Evolutionary conservation across 2,329 filamentous ascomycete genomes (phyloP), one percentile per base, ranked within the genome.

Genomic region (Thielaviopsis populi): DNA sequence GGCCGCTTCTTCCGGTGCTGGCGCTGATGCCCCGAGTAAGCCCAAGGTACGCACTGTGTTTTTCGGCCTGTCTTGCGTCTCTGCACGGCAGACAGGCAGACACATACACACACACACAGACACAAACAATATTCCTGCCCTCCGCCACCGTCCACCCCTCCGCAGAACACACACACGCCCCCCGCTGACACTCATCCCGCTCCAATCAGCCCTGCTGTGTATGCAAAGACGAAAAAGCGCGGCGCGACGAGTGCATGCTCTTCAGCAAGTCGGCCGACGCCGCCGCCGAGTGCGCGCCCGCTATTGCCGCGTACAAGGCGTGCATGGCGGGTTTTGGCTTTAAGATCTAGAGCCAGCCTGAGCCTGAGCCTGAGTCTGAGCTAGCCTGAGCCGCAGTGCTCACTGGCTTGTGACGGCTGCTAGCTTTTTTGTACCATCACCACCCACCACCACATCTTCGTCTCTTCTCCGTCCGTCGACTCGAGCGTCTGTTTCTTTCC

Each of bases 231-330:
- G 91, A 99, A 75, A 99, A 99, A 76, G 80, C 89, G 46, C 82
- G 82, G 69, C 89, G 94, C 68, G 94, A 99, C 77, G 91, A 99
- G 76, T 99, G 94, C 80, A 97, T 99, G 92, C 88, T 99, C 64
- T 96, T 97, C 79, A 95, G 90, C 64, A 91, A 83, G 67, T 81
- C 88, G 67, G 81, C 86, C 71, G 87, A 96, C 72, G 89, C 94
- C 46, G 83, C 89, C 70, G 81, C 83, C 71, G 91, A 95, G 71
- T 99, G 94, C 80, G 82, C 85, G 74, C 82, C 85, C 61, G 81
- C 89, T 67, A 88, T 99, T 68, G 83, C 89, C 33, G 85, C 89
- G 72, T 99, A 99, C 78, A 86, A 85, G 77, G 84, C 77, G 69
- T 99, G 94, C 75, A 97, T 99, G 94, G 84, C 85, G 65, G 88